Percentiles rank a stretch among this genome's conserved stretches.
These are phyloP conservation scores for Nemania serpens DNA, from an alignment of 2,329 filamentous ascomycete genomes.

Conservation along the genomic window DNA sequence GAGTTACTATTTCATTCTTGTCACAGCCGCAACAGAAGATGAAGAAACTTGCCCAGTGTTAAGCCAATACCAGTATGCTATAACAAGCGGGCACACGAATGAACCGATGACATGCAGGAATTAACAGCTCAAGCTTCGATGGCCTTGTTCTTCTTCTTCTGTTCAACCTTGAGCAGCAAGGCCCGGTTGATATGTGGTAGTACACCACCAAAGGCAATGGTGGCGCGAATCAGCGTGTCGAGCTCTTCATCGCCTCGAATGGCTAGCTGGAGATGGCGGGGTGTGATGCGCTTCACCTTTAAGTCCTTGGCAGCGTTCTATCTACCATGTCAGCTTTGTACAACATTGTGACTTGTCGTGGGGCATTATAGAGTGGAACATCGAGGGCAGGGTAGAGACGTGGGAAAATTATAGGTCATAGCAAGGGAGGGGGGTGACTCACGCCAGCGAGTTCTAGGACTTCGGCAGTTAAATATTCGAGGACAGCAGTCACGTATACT, in stretches of 20 bases:
- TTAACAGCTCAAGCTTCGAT: constrained; percentile 47
- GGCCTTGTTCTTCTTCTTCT: constrained; percentile 85
- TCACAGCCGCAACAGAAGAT: constrained; percentile 15
- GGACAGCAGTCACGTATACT: constrained; percentile 96
- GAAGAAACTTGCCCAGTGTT: constrained; percentile 2
- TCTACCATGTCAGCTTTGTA: constrained; percentile 29
- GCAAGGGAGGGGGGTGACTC: constrained; percentile 46
- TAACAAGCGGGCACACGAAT: constrained; percentile 15
- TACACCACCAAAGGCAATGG: constrained; percentile 97
- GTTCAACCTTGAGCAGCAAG: constrained; percentile 91
- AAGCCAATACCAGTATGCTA: constrained; percentile 20
- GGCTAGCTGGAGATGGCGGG: constrained; percentile 94
- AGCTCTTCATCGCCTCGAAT: constrained; percentile 98
- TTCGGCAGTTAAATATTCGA: constrained; percentile 97
- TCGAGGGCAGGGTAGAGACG: neutral
- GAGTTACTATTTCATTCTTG: neutral
- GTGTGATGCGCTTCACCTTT: constrained; percentile 99
- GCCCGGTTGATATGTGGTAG: constrained; percentile 98
- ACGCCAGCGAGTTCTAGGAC: constrained; percentile 94
- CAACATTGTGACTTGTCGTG: neutral
- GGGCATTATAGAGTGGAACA: neutral
- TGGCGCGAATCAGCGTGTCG: constrained; percentile 95
- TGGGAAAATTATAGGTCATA: constrained; percentile 11
- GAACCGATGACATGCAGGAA: constrained; percentile 14
- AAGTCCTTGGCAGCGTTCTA: constrained; percentile 98